Percentiles rank a stretch among this genome's conserved stretches.
Conservation (phyloP, 495 filamentous ascomycete species). For the Xeromyces bisporus region DNA sequence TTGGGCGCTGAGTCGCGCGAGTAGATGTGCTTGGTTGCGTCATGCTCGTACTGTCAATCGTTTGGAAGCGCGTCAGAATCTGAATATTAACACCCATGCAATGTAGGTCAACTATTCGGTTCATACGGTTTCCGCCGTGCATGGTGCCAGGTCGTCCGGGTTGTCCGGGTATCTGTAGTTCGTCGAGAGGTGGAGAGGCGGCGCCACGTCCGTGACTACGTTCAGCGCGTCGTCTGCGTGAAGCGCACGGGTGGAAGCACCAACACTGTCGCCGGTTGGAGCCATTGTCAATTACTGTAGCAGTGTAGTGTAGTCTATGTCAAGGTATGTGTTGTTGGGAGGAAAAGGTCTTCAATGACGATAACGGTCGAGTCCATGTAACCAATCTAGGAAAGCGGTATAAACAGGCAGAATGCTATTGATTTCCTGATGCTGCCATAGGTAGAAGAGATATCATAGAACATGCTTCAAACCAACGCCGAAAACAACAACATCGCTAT, state of each 20-base stretch:
- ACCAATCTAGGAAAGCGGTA: too few species aligned
- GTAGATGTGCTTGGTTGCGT: slow-evolving; percentile 41
- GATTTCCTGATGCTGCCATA: too few species aligned
- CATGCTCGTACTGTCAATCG: slow-evolving; percentile 11
- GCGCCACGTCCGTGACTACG: slow-evolving; percentile 57
- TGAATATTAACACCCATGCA: neutral
- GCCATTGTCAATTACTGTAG: too few species aligned
- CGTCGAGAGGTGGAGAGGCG: slow-evolving; percentile 71
- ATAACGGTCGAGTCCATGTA: too few species aligned
- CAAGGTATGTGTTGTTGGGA: too few species aligned
- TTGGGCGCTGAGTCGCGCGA: slow-evolving; percentile 61
- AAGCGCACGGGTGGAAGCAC: slow-evolving; percentile 50
- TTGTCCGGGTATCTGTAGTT: slow-evolving; percentile 67
- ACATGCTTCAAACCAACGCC: too few species aligned
- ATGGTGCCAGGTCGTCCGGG: slow-evolving; percentile 41
- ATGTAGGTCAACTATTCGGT: too few species aligned
- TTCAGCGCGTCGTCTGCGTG: slow-evolving; percentile 75
- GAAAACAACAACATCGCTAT: too few species aligned
- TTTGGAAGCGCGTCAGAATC: neutral
- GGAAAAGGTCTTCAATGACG: too few species aligned
- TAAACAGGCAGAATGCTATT: too few species aligned
- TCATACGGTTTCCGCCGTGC: slow-evolving; percentile 11
- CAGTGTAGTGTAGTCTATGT: too few species aligned
- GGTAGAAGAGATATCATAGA: too few species aligned
- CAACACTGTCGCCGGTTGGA: slow-evolving; percentile 9